Evolutionary conservation across 179 eudicot species (phyloP), one percentile per base, ranked within the genome.

Genomic region (Silene noctiflora): DNA sequence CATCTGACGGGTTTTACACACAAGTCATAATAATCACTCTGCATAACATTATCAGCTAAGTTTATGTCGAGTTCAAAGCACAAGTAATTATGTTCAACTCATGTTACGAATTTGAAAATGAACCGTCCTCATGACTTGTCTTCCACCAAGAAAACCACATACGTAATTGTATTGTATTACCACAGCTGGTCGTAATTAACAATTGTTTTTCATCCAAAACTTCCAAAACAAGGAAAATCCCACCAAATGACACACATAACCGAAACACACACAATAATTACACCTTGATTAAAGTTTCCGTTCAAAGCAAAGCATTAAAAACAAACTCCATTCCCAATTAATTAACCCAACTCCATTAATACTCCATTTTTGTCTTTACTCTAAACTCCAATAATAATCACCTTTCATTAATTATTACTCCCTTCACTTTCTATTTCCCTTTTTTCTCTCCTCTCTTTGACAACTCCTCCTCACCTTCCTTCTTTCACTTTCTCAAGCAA

Each of bases 251-350:
- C 42, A 8, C 27, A 14, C 14, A 3, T 2, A 59, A 73, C 55
- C 25, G 2, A 73, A 59, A 73, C 39, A 19, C 67, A 59, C 21
- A 73, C 31, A 4, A 77, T 77, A 70, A 77, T 62, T 19, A 25
- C 69, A 76, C 74, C 21, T 24, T 69, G 51, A 58, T 76, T 33
- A 31, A 67, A 51, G 16, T 35, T 74, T n/a, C 81, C 77, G 77
- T 79, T 79, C 24, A 74, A 79, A 31, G 29, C 2, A 5, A 79
- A 74, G 81, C 81, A 72, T 71, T 22, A 35, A 73, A 22, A 42
- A 65, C 6, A 1, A 63, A 63, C 25, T 12, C 25, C 16, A 29
- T 16, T 16, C 20, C 51, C 59, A 73, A 73, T 66, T 25, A 55
- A 55, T 55, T 55, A 55, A 11, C 62, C 44, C 59, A 29, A 0